A percentile compares a stretch with the other conserved stretches of the same genome.
Conservation (phyloP, 2,329 filamentous ascomycete species). For the Aureobasidium sp. region DNA sequence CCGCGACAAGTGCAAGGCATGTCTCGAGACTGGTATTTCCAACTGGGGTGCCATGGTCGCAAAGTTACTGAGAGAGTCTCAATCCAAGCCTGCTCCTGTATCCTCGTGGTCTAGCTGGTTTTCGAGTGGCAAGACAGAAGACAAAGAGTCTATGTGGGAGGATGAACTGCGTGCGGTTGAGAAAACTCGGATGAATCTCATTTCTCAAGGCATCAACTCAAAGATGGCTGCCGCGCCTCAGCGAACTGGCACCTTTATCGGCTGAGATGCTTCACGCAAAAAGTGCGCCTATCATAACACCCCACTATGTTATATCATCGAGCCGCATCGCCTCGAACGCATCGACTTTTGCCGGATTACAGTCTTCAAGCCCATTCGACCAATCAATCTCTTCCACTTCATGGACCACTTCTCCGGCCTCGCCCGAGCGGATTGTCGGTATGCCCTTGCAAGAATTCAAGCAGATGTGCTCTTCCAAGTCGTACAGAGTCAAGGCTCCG, state of each 20-base stretch:
- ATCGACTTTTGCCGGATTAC: neutral
- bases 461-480: too few species aligned
- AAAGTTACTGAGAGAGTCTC: slow-evolving; percentile 61
- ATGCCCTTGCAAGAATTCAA: too few species aligned
- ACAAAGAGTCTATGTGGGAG: slow-evolving; percentile 21
- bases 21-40: slow-evolving; percentile 76
- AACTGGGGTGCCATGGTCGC: slow-evolving; percentile 88
- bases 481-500: too few species aligned
- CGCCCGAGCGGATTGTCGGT: too few species aligned
- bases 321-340: neutral
- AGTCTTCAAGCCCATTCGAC: neutral
- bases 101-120: slow-evolving; percentile 26
- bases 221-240: slow-evolving; percentile 21
- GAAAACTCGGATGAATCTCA: slow-evolving; percentile 27
- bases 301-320: neutral
- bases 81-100: slow-evolving; percentile 28
- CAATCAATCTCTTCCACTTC: neutral
- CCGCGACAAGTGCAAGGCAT: slow-evolving; percentile 75
- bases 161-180: slow-evolving; percentile 25
- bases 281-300: neutral
- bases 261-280: neutral
- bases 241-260: slow-evolving; percentile 8
- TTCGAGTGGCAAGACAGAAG: slow-evolving; percentile 24
- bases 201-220: slow-evolving; percentile 28
- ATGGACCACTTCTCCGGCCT: too few species aligned